These are phyloP conservation scores for Talaromyces amestolkiae DNA, from an alignment of 2,329 filamentous ascomycete species.

Conservation along the genomic window DNA sequence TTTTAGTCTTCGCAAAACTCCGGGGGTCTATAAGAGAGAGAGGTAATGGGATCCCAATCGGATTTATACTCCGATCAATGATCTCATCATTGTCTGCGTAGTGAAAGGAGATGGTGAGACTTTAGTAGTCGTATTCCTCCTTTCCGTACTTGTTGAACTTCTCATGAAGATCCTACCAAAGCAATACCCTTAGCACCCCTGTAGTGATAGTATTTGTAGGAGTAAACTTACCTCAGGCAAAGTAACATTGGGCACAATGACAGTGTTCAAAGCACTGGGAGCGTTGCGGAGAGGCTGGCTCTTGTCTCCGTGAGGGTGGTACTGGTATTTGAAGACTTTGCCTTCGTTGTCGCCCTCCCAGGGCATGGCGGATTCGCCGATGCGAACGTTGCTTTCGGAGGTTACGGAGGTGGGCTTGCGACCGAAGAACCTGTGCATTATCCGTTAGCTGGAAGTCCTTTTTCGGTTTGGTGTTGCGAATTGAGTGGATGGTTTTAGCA, in stretches of 20 bases:
- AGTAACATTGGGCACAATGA: conserved; percentile 89
- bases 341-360: conserved; percentile 72
- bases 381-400: conserved; percentile 74
- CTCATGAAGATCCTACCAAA: conserved; percentile 76
- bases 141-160: conserved; percentile 99
- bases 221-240: conserved; percentile 70
- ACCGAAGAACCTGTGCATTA: conserved; percentile 56
- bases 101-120: not conserved
- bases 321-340: conserved; percentile 70
- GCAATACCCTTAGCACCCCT: not conserved
- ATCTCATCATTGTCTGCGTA: not conserved
- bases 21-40: not conserved
- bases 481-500: not conserved
- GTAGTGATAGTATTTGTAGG: not conserved
- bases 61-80: not conserved
- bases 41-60: not conserved
- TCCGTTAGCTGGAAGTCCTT: not conserved
- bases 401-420: conserved; percentile 79
- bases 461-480: not conserved
- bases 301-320: conserved; percentile 81
- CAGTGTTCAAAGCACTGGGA: conserved; percentile 90
- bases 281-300: conserved; percentile 77
- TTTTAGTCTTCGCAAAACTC: not conserved
- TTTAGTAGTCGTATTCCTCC: conserved; percentile 66
- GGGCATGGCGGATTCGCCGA: conserved; percentile 77